Base-by-base conservation (phyloP, 2,329 filamentous ascomycete genomes). In the Phialophora tarda region DNA sequence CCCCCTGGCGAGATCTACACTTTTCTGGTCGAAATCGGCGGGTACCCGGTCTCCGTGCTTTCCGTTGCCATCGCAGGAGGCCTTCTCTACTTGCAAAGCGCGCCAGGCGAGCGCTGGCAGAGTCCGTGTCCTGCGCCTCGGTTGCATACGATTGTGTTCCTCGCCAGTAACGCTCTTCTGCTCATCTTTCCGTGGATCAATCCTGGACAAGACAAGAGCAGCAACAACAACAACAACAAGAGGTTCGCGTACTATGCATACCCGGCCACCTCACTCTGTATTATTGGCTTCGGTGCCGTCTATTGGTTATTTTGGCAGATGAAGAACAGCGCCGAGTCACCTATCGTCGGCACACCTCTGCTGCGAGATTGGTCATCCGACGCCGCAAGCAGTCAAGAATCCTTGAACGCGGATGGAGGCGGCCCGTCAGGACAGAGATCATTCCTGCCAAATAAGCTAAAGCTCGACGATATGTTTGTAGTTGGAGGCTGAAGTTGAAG, bases 1-100 rank as follows among this genome's bases (percentile, higher is more conserved):
- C 89, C 89, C 0, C 84, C 88, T 0, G 88, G 88, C 0, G 84
- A 88, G 12, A 88, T 88, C 0, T 91, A 90, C 75, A 88, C 88
- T 76, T 91, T 91, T 72, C 71, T 81, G n/a, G 67, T 77, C 21
- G 75, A 77, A 53, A 68, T 78, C 0, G 73, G 75, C 48, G 74
- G 74, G 2, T 78, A 77, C 55, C 75, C 76, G 1, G 63, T 69
- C n/a, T 71, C 74, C 12, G 66, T 76, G 4, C 71, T 78, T 60
- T 73, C 75, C 55, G 68, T 75, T 28, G 62, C 75, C 32, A 76
- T 76, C 55, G 79, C 83, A 14, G 81, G 75, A 5, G 86, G 81
- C 41, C 79, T 88, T 28, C 76, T 86, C 23, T 81, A 84, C 63
- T 81, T 88, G n/a, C 73, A 74, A 48, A 71, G 66, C 66, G 63